Evolutionary conservation across 164 flowering plant genomes (phyloP).

Genomic region (Amborella trichopoda): DNA sequence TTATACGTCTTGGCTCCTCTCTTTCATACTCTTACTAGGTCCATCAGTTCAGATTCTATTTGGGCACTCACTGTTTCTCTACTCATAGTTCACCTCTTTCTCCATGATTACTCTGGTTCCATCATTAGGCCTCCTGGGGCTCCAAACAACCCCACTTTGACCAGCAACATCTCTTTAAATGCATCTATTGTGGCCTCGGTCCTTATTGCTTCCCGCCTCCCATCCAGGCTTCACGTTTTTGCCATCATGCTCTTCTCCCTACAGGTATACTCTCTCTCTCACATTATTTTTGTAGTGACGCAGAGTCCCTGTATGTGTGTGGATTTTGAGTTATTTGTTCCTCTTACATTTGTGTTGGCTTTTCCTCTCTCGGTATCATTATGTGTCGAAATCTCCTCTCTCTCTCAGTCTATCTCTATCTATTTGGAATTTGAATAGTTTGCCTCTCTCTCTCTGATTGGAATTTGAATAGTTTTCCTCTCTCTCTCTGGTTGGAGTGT

Average conservation of each 20-base stretch:
- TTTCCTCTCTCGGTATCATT: too few species aligned
- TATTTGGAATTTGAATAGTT: too few species aligned
- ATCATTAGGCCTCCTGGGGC: conserved; percentile 68
- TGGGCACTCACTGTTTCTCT: conserved; percentile 74
- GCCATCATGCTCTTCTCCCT: conserved; percentile 56
- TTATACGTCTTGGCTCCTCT: conserved; percentile 75
- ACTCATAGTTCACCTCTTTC: conserved; percentile 70
- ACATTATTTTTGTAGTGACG: too few species aligned
- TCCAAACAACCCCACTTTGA: conserved; percentile 54
- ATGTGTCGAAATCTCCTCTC: too few species aligned
- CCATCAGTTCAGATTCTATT: conserved; percentile 91
- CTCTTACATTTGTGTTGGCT: too few species aligned
- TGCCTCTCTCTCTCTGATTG: too few species aligned
- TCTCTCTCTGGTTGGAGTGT: too few species aligned
- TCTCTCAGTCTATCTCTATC: too few species aligned
- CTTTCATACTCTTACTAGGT: conserved; percentile 74
- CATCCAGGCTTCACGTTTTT: conserved; percentile 78
- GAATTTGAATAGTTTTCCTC: too few species aligned
- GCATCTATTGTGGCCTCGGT: conserved; percentile 93
- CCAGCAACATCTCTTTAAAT: conserved; percentile 73
- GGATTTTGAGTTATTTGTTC: too few species aligned
- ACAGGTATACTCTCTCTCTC: too few species aligned
- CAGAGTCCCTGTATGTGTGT: too few species aligned
- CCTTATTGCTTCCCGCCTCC: conserved; percentile 84
- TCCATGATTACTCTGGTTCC: conserved; percentile 82